phyloP scores from a whole-genome alignment of 768 basidiomycete species.

The Russula dissimulans region DNA sequence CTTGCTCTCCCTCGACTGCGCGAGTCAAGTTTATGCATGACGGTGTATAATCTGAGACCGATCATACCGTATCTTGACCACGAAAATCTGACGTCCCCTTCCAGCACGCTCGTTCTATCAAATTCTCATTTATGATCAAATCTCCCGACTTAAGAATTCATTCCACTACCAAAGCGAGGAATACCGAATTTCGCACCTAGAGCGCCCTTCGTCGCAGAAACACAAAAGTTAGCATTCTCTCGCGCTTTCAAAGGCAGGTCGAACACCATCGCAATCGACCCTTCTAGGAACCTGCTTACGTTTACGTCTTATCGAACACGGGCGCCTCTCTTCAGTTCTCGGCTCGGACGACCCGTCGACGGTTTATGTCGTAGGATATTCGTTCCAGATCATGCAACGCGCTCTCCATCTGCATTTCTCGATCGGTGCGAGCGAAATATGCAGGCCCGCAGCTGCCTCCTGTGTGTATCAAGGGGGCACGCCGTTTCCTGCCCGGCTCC shows the following conservation, averaged over 20 bases:
- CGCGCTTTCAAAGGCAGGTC: background rate
- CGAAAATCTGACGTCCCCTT: conserved; percentile 10
- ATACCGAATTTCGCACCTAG: conserved; percentile 11
- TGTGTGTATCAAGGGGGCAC: background rate
- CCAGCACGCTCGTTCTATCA: background rate
- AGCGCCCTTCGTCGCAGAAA: conserved; percentile 6
- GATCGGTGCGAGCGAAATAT: background rate
- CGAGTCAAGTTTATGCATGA: background rate
- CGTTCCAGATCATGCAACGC: background rate
- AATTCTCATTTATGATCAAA: background rate
- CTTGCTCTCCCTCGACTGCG: conserved; percentile 13
- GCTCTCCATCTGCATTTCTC: background rate
- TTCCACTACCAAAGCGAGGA: conserved; percentile 8
- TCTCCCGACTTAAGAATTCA: conserved; percentile 14
- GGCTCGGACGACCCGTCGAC: background rate
- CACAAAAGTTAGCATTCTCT: background rate
- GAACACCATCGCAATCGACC: background rate
- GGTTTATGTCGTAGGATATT: background rate
- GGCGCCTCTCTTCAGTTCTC: background rate
- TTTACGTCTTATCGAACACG: conserved; percentile 1
- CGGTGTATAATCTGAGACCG: conserved; percentile 6
- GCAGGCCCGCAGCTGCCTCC: background rate
- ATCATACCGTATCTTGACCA: conserved; percentile 15
- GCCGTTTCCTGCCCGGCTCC: conserved; percentile 2
- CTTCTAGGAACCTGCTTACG: conserved; percentile 8